Percentiles rank a stretch among this genome's conserved stretches.
Evolutionary conservation across 306 rosid species (phyloP).

Genomic region (Quillaja saponaria): DNA sequence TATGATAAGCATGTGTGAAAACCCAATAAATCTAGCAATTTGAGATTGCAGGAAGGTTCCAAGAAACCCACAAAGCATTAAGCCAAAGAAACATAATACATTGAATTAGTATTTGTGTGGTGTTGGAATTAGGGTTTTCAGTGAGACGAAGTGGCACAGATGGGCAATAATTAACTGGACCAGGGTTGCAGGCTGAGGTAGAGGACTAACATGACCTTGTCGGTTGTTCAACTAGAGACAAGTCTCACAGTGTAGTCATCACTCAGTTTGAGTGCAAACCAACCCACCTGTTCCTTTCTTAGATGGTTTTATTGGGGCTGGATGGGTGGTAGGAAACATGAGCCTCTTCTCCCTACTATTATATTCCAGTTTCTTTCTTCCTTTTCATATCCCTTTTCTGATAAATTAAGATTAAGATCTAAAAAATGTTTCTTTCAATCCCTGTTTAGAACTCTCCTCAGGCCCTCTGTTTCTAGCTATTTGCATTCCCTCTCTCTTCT

Average conservation of each 20-base stretch:
- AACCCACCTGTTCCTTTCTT: slow-evolving; percentile 44
- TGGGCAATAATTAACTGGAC: slow-evolving; percentile 72
- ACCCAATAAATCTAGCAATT: slow-evolving; percentile 7
- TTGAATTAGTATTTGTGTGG: slow-evolving; percentile 21
- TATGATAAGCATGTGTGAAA: slow-evolving; percentile 6
- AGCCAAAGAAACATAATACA: slow-evolving; percentile 31
- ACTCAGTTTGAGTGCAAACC: slow-evolving; percentile 41
- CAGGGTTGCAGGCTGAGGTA: slow-evolving; percentile 57
- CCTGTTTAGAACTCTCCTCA: slow-evolving; percentile 14
- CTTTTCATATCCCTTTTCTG: slow-evolving; percentile 22
- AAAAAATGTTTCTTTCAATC: slow-evolving; percentile 30
- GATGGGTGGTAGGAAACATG: slow-evolving; percentile 86
- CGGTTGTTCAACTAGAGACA: slow-evolving; percentile 62
- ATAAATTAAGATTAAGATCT: slow-evolving; percentile 13
- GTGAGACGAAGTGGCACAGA: slow-evolving; percentile 34
- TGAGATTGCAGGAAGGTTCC: slow-evolving; percentile 50
- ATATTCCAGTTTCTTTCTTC: not conserved
- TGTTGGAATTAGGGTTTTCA: slow-evolving; percentile 46
- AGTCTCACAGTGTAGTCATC: slow-evolving; percentile 30
- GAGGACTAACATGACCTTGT: slow-evolving; percentile 83
- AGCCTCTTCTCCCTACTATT: slow-evolving; percentile 8
- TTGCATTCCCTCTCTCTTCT: not conserved
- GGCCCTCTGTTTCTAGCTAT: not conserved
- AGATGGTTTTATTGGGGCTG: slow-evolving; percentile 41
- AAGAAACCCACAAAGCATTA: slow-evolving; percentile 23